Conservation (phyloP, 1,139 yeast species). For the Geotrichum siamense region DNA sequence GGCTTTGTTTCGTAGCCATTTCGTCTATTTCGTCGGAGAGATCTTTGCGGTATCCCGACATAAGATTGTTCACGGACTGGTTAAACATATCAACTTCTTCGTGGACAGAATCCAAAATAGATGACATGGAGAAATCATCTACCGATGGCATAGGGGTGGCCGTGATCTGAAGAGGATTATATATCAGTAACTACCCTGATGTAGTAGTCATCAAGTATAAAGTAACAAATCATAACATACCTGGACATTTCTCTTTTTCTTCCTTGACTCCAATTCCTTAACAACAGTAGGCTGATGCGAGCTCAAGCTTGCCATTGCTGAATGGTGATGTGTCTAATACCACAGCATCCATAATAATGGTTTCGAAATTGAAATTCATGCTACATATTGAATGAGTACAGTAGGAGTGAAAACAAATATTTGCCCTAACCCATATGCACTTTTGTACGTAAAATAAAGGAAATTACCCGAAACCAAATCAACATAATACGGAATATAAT, state of each 20-base stretch:
- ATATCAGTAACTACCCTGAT: neutral
- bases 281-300: slow-evolving; percentile 11
- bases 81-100: slow-evolving; percentile 18
- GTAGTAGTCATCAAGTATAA: neutral
- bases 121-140: slow-evolving; percentile 20
- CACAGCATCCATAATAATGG: too few species aligned
- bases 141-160: slow-evolving; percentile 19
- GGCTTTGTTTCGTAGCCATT: slow-evolving; percentile 19
- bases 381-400: too few species aligned
- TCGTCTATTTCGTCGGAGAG: slow-evolving; percentile 20
- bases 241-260: too few species aligned
- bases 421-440: too few species aligned
- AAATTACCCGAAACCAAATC: too few species aligned
- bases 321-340: too few species aligned
- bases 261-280: slow-evolving; percentile 12
- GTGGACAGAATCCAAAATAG: slow-evolving; percentile 7
- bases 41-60: slow-evolving; percentile 19
- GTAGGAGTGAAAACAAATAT: too few species aligned
- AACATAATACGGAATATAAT: too few species aligned
- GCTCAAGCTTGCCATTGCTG: slow-evolving; percentile 10
- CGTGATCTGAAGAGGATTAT: slow-evolving; percentile 10
- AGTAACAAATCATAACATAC: too few species aligned
- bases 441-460: too few species aligned
- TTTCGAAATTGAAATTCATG: too few species aligned
- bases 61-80: slow-evolving; percentile 17